These are phyloP conservation scores for Aspergillus bombycis DNA, from an alignment of 2,329 filamentous ascomycete species.

Conservation along the genomic window DNA sequence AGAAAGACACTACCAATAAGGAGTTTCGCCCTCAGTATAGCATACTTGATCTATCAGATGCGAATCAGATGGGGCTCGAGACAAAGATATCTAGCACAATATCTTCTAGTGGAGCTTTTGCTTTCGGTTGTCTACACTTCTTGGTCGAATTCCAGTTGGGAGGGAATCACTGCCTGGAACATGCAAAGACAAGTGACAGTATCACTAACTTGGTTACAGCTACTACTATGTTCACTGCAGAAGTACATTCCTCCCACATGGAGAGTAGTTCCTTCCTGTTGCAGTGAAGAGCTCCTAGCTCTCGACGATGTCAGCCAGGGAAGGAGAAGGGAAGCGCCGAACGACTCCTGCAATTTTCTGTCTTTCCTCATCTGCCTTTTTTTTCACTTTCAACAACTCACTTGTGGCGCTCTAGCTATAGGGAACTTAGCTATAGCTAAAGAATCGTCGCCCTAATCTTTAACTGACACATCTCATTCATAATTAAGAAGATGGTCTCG, in stretches of 20 bases:
- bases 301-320: neutral
- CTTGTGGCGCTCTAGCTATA: neutral
- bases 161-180: neutral
- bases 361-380: too few species aligned
- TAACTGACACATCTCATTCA: neutral
- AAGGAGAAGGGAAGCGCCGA: neutral
- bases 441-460: neutral
- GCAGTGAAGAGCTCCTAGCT: neutral
- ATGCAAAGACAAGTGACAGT: neutral
- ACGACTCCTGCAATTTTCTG: neutral
- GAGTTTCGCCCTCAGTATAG: slow-evolving; percentile 61
- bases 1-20: slow-evolving; percentile 56
- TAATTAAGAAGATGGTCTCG: slow-evolving; percentile 13
- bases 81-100: slow-evolving; percentile 52
- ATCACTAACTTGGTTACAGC: neutral
- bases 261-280: neutral
- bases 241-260: neutral
- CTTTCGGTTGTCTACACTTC: too few species aligned
- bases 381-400: neutral
- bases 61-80: slow-evolving; percentile 49
- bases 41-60: slow-evolving; percentile 56
- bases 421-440: neutral
- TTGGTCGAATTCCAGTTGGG: too few species aligned
- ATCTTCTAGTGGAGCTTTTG: slow-evolving; percentile 46
- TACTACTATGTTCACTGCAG: neutral